Evolutionary conservation across 176 grass and related monocot genomes (phyloP).

Genomic region (Carex littledalei): DNA sequence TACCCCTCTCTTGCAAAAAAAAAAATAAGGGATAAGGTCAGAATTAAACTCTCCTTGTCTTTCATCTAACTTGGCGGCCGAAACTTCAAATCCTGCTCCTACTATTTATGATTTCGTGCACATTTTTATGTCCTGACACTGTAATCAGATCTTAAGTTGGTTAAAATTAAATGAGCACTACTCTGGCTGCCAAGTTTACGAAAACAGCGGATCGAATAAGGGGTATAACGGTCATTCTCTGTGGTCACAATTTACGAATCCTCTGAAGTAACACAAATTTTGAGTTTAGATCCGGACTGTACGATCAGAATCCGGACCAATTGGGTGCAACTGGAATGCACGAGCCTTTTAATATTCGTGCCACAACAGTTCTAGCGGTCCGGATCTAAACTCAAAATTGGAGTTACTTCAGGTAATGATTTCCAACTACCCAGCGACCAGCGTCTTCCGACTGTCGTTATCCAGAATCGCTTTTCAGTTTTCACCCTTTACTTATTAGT

Average conservation of each 20-base stretch:
- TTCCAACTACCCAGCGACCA: no score
- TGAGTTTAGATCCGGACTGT: no score
- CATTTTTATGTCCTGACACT: not conserved
- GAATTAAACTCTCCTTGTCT: not conserved
- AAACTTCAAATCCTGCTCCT: not conserved
- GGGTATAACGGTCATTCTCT: constrained; percentile 2
- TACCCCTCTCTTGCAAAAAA: no score
- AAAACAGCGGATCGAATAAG: not conserved
- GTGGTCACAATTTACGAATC: not conserved
- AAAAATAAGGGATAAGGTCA: no score
- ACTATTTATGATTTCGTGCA: not conserved
- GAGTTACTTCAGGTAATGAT: no score
- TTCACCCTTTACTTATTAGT: not conserved
- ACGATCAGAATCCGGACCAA: no score
- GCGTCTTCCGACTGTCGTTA: not conserved
- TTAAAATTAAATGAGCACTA: not conserved
- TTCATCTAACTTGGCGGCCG: constrained; percentile 5
- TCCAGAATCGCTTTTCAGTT: not conserved
- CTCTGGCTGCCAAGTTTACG: not conserved
- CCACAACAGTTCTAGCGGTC: no score
- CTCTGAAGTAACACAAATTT: no score
- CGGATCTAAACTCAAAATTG: no score
- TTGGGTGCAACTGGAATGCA: no score
- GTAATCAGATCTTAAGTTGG: not conserved
- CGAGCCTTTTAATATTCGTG: no score